phyloP scores from a whole-genome alignment of 257 asterid species.

The Fraxinus quadrangulata region DNA sequence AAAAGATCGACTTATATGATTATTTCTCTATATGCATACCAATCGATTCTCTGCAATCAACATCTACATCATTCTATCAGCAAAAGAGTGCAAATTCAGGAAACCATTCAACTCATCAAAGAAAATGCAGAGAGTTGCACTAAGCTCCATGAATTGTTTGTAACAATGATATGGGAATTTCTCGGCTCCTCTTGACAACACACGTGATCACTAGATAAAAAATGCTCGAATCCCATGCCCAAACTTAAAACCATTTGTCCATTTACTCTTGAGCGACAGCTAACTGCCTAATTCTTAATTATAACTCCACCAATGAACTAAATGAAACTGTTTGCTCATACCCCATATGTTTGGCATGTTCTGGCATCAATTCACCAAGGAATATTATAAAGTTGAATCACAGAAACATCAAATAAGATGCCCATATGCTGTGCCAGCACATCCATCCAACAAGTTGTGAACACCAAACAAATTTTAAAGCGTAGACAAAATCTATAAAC shows the following conservation, averaged over 20 bases:
- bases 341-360: background rate
- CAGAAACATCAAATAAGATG: background rate
- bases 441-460: background rate
- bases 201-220: background rate
- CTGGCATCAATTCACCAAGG: conserved; percentile 3
- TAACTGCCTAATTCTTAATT: background rate
- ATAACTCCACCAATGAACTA: conserved; percentile 3
- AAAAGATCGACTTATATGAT: background rate
- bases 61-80: conserved; percentile 8
- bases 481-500: background rate
- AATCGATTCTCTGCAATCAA: background rate
- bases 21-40: conserved; percentile 9
- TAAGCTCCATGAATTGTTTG: conserved; percentile 9
- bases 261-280: conserved; percentile 1
- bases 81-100: conserved; percentile 8
- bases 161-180: background rate
- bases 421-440: background rate
- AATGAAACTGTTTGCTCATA: conserved; percentile 17
- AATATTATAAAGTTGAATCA: background rate
- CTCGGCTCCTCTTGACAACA: conserved; percentile 1
- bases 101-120: background rate
- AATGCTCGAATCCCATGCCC: background rate
- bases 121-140: background rate
- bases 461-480: background rate
- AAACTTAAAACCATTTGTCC: conserved; percentile 11